Conservation (phyloP, 2,329 filamentous ascomycete species). For the Botrytis paeoniae region DNA sequence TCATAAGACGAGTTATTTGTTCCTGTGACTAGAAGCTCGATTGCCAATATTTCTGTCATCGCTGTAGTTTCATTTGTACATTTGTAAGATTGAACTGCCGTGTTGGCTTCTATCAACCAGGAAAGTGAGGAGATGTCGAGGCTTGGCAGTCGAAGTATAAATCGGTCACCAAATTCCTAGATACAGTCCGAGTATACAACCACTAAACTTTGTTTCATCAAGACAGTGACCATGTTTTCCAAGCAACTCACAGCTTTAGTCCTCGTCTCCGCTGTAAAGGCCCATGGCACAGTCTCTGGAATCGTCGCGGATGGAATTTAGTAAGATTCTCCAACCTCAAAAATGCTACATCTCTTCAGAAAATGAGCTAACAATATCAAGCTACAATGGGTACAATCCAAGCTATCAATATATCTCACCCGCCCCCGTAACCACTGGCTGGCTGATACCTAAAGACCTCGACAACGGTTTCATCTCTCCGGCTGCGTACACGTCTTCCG, state of each 20-base stretch:
- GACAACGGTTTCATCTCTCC: slow-evolving; percentile 54
- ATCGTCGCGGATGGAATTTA: slow-evolving; percentile 36
- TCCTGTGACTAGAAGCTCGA: slow-evolving; percentile 13
- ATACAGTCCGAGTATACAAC: background rate
- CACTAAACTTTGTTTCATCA: background rate
- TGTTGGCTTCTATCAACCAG: background rate
- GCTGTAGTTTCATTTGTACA: background rate
- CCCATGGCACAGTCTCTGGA: slow-evolving; percentile 33
- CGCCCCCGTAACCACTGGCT: slow-evolving; percentile 49
- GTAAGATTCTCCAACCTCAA: slow-evolving; percentile 23
- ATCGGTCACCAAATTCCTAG: background rate
- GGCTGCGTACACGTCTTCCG: slow-evolving; percentile 44
- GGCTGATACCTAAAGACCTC: slow-evolving; percentile 47
- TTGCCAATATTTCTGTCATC: background rate
- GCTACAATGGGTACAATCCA: slow-evolving; percentile 40
- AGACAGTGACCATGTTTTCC: slow-evolving; percentile 23
- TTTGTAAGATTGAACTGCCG: background rate
- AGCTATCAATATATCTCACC: slow-evolving; percentile 36
- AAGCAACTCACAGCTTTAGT: slow-evolving; percentile 24
- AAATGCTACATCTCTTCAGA: slow-evolving; percentile 3
- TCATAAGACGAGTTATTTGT: background rate
- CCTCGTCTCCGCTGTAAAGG: slow-evolving; percentile 27
- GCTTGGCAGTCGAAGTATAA: slow-evolving; percentile 1
- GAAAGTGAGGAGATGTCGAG: background rate
- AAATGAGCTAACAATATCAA: slow-evolving; percentile 11